These are phyloP conservation scores for Macrolepiota fuliginosa DNA, from an alignment of 768 basidiomycete species.

Conservation along the genomic window DNA sequence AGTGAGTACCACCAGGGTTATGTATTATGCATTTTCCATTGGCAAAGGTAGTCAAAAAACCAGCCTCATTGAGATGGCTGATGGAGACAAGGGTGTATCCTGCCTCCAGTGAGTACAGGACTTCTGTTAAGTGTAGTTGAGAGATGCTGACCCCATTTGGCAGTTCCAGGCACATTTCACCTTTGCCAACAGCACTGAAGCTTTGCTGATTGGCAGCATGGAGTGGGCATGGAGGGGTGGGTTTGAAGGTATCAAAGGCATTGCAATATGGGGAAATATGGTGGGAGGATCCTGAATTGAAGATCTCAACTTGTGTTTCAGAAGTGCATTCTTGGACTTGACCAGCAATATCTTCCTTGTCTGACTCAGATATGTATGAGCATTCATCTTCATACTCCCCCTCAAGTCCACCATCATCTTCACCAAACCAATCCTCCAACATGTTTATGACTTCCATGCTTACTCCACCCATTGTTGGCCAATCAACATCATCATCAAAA, in stretches of 20 bases:
- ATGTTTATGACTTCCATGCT: too few species aligned
- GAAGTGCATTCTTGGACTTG: too few species aligned
- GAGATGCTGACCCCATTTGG: conserved; percentile 24
- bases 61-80: neutral
- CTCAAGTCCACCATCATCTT: too few species aligned
- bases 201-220: conserved; percentile 27
- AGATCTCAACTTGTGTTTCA: conserved; percentile 13
- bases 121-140: conserved; percentile 26
- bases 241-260: conserved; percentile 19
- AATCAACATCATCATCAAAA: too few species aligned
- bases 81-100: conserved; percentile 29
- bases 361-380: too few species aligned
- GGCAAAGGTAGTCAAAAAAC: neutral
- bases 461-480: too few species aligned
- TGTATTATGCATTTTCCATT: too few species aligned
- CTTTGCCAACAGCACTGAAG: conserved; percentile 27
- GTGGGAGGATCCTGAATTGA: conserved; percentile 26
- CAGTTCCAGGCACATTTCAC: conserved; percentile 22
- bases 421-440: too few species aligned
- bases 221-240: conserved; percentile 22
- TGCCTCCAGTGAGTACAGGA: conserved; percentile 36
- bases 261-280: conserved; percentile 28
- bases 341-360: too few species aligned
- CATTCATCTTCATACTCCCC: too few species aligned
- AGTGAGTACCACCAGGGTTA: conserved; percentile 13